Base-by-base conservation (phyloP, 208 protist species). In the Crithidia expoeki region DNA sequence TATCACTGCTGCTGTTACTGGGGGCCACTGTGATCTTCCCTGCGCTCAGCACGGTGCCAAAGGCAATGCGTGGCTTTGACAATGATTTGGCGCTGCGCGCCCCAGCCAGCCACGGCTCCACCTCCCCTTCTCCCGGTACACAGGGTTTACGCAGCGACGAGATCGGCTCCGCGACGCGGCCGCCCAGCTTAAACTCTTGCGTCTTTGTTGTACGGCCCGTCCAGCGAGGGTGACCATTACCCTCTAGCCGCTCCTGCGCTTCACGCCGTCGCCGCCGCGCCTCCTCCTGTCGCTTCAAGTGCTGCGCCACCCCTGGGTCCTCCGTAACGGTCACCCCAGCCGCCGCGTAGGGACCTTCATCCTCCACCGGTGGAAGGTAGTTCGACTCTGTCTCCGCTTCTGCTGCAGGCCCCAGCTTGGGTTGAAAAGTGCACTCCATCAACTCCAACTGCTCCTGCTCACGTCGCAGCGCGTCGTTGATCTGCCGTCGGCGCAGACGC, bases 121-220 rank as follows among this genome's bases (percentile, higher is more conserved):
- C 44, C 51, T 60, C 50, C 21, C 51, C 33, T 11, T 36, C 14
- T 7, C 14, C 40, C 9, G 71, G 65, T 32, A 61, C 33, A 53
- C 78, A 69, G 16, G 87, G 87, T 60, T 82, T 80, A 2, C 87
- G 80, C 68, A 93, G 71, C 9, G 84, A 75, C 17, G 79, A 74
- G 34, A 88, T 91, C 12, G 69, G 57, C 61, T 81, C 76, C 3
- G 74, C 73, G 1, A 62, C 34, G 19, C 69, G 83, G 12, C 42
- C 34, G 16, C 78, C 74, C 4, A 93, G 79, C 11, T 74, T 34
- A 56, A 82, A 83, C 4, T 42, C 80, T 6, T 42, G 65, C 6
- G 88, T 75, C 27, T 83, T 76, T 33, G 84, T 93, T 1, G 74
- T 42, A 47, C 47, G 52, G 12, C 72, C 69, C 11, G 40, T 79